These are phyloP conservation scores for Acidiella bohemica DNA, from an alignment of 495 filamentous ascomycete species.

Conservation along the genomic window DNA sequence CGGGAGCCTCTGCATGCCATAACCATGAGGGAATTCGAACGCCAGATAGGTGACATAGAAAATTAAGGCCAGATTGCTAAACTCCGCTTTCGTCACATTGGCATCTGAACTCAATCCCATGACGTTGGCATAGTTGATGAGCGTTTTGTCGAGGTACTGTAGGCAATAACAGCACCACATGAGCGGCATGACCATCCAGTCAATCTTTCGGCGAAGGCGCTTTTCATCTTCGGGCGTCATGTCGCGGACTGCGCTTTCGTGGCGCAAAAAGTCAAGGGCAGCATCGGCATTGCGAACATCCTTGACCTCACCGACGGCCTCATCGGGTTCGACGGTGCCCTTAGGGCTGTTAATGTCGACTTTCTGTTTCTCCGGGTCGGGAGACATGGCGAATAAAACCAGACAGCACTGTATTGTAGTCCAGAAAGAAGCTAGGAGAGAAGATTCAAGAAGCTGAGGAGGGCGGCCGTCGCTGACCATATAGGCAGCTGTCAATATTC, in stretches of 20 bases:
- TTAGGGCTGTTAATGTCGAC: not conserved
- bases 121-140: constrained; percentile 14
- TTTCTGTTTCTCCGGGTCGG: not conserved
- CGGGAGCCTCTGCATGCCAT: constrained; percentile 13
- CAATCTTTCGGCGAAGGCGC: constrained; percentile 16
- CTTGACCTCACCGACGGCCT: constrained; percentile 3
- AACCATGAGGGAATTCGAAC: constrained; percentile 12
- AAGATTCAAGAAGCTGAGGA: too few species aligned
- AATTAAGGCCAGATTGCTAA: constrained; percentile 2
- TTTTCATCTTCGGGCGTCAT: constrained; percentile 6
- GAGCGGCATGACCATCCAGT: constrained; percentile 20
- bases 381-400: not conserved
- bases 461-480: too few species aligned
- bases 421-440: too few species aligned
- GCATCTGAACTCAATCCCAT: constrained; percentile 16
- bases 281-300: constrained; percentile 16
- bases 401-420: too few species aligned
- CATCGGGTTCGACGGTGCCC: not conserved
- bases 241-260: constrained; percentile 6
- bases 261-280: constrained; percentile 18
- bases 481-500: too few species aligned
- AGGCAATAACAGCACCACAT: constrained; percentile 21
- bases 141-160: constrained; percentile 22
- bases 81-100: constrained; percentile 8
- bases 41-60: constrained; percentile 16